Evolutionary conservation across 2,329 filamentous ascomycete genomes (phyloP).

Genomic region (Exserohilum rostratum): DNA sequence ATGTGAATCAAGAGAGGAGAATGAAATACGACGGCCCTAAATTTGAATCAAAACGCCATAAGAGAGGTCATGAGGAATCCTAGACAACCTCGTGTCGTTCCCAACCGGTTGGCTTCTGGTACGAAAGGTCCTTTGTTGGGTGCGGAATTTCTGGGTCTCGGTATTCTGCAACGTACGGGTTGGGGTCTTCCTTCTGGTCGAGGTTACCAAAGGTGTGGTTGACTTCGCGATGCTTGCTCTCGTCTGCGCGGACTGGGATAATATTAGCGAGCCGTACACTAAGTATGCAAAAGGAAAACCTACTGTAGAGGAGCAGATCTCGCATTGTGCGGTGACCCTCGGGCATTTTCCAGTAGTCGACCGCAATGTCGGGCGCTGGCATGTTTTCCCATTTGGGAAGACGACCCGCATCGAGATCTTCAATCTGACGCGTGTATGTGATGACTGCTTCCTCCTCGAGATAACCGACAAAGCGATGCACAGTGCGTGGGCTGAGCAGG

Average conservation of each 20-base stretch:
- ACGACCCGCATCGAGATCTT: slow-evolving; percentile 83
- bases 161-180: slow-evolving; percentile 87
- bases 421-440: slow-evolving; percentile 89
- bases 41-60: background rate
- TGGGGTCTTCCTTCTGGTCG: slow-evolving; percentile 83
- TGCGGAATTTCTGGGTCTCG: slow-evolving; percentile 71
- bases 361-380: slow-evolving; percentile 82
- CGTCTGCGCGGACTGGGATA: slow-evolving; percentile 44
- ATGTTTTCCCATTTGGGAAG: slow-evolving; percentile 83
- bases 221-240: slow-evolving; percentile 76
- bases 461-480: slow-evolving; percentile 95
- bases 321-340: slow-evolving; percentile 81
- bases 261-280: slow-evolving; percentile 10
- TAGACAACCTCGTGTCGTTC: slow-evolving; percentile 70
- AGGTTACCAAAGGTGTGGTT: slow-evolving; percentile 95
- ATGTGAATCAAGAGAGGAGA: slow-evolving; percentile 14
- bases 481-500: slow-evolving; percentile 82
- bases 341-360: slow-evolving; percentile 94
- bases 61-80: slow-evolving; percentile 4
- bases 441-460: slow-evolving; percentile 96
- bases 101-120: slow-evolving; percentile 75
- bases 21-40: slow-evolving; percentile 1
- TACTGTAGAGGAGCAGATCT: slow-evolving; percentile 82
- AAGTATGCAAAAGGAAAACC: slow-evolving; percentile 50
- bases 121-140: slow-evolving; percentile 70